Conservation (phyloP, 345 rosid species). For the Reutealis trisperma region DNA sequence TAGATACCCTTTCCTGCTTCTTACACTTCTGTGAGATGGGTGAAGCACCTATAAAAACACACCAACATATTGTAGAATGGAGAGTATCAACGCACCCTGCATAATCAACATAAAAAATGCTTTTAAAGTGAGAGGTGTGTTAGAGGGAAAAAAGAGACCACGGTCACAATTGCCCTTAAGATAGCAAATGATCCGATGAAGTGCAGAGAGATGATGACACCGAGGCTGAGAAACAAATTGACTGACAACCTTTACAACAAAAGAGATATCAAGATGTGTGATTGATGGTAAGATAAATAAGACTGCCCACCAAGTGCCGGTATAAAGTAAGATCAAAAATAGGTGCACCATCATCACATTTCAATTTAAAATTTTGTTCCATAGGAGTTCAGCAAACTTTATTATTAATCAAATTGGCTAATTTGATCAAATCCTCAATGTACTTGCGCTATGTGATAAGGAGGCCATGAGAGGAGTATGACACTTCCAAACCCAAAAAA, state of each 20-base stretch:
- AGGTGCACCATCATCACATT: background rate
- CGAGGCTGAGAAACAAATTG: background rate
- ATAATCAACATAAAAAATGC: background rate
- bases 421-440: background rate
- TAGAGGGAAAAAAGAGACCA: background rate
- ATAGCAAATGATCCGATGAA: background rate
- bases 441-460: background rate
- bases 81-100: no score
- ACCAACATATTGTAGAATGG: no score
- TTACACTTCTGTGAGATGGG: no score
- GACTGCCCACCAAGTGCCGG: background rate
- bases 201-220: background rate
- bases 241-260: background rate
- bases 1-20: no score
- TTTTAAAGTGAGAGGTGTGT: background rate
- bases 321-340: background rate
- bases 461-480: background rate
- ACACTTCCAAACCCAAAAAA: background rate
- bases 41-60: no score
- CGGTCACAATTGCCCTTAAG: background rate
- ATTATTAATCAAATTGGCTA: background rate
- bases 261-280: background rate
- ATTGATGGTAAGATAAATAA: constrained; percentile 6
- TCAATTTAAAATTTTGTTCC: background rate
- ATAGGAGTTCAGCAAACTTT: background rate